Base-by-base conservation (phyloP, 352 stramenopile genomes). In the Phytophthora ramorum region DNA sequence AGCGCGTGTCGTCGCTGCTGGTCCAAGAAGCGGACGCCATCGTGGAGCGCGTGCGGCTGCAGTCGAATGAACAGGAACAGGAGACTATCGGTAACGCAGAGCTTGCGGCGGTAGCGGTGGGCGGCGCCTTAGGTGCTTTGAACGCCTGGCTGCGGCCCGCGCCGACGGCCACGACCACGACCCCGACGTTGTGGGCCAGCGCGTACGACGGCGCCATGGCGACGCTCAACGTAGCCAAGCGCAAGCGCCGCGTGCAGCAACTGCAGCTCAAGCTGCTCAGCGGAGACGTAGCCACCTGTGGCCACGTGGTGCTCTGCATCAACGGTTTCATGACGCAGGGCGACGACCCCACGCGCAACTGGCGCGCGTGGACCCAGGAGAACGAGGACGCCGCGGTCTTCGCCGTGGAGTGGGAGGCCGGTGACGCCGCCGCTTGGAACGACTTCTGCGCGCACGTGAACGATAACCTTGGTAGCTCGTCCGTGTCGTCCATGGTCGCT, bases 301-400 rank as follows among this genome's bases (percentile, higher is more conserved):
- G 78, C 22, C 84, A 91, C 58, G 74, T 94, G 17, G 50, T 93
- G 58, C 73, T 96, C 41, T 93, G 85, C 53, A 81, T 96, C 65
- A 96, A 93, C 52, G 87, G 87, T 16, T 96, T 96, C 63, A 96
- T 96, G 87, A 94, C 87, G 24, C 84, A 94, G 32, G 78, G 81
- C 48, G 72, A 80, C 19, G 85, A 93, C 52, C 84, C 85, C 34
- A 74, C 57, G 17, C 63, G 46, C 43, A 93, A 93, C 56, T 96
- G 87, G 87, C 61, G 62, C 8, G 66, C 59, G 7, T 93, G 84
- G 85, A 78, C 62, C 32, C 44, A 67, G 16, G 58, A 57, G 9
- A 56, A 76, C 53, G 17, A 67, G 46, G 13, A 63, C 30, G 63
- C 76, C 24, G 84, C 78, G 7, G 68, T 91, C 17, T 96, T 91